Percentiles rank a stretch among this genome's conserved stretches.
Conservation (phyloP, 1,284 basidiomycete species). For the Fomitopsis schrenkii region DNA sequence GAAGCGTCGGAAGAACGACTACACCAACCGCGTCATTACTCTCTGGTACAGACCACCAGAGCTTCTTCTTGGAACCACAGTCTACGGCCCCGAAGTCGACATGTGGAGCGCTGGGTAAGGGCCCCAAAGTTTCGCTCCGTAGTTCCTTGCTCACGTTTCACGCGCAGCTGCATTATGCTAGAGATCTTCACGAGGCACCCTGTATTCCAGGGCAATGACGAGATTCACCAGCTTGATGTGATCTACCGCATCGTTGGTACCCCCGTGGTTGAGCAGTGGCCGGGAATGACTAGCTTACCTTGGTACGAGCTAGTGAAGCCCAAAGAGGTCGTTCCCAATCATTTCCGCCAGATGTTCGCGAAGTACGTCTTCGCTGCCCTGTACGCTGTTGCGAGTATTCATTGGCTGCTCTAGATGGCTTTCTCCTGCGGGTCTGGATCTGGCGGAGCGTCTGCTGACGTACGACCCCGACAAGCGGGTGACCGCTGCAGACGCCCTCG, state of each 20-base stretch:
- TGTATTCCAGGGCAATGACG: slow-evolving; percentile 94
- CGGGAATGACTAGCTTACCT: slow-evolving; percentile 77
- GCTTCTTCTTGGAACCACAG: slow-evolving; percentile 91
- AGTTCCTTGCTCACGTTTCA: not conserved
- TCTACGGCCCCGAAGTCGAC: slow-evolving; percentile 98
- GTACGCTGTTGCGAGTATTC: not conserved
- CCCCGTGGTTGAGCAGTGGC: slow-evolving; percentile 82
- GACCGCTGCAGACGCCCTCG: slow-evolving; percentile 78
- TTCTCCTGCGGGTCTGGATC: slow-evolving; percentile 77
- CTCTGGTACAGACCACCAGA: slow-evolving; percentile 99
- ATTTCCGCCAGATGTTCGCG: slow-evolving; percentile 75
- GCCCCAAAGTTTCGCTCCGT: not conserved
- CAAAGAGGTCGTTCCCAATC: slow-evolving; percentile 64
- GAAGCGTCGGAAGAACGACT: slow-evolving; percentile 86
- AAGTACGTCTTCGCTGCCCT: slow-evolving; percentile 47
- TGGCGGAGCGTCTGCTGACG: slow-evolving; percentile 80
- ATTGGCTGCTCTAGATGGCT: slow-evolving; percentile 58
- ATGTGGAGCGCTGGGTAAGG: slow-evolving; percentile 98
- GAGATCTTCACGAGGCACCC: slow-evolving; percentile 95
- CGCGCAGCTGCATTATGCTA: slow-evolving; percentile 89
- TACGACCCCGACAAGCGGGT: slow-evolving; percentile 82
- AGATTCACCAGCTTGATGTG: slow-evolving; percentile 94
- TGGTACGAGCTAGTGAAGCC: slow-evolving; percentile 99
- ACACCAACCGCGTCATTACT: slow-evolving; percentile 98
- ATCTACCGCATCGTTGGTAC: slow-evolving; percentile 92